Evolutionary conservation across 495 filamentous ascomycete genomes (phyloP).

Genomic region (Aspergillus sparsus): DNA sequence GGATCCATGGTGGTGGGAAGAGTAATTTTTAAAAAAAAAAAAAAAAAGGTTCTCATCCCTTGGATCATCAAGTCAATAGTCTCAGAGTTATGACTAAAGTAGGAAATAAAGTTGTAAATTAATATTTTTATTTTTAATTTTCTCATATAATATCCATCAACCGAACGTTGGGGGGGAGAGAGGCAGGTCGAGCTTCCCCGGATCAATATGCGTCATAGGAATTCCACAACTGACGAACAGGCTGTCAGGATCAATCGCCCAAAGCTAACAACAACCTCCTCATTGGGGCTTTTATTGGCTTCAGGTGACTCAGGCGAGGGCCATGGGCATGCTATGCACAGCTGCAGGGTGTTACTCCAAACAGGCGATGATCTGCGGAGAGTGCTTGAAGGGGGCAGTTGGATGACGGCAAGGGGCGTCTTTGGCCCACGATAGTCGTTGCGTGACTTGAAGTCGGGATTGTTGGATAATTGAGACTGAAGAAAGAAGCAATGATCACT

Average conservation of each 20-base stretch:
- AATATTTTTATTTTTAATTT: not conserved
- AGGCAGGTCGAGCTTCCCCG: slow-evolving; percentile 24
- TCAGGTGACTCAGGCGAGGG: not conserved
- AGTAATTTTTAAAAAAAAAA: no score
- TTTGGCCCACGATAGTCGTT: not conserved
- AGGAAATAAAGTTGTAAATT: not conserved
- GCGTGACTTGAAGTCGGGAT: slow-evolving; percentile 3
- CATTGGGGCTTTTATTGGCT: not conserved
- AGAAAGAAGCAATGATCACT: not conserved
- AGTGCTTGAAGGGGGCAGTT: not conserved
- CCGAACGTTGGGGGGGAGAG: not conserved
- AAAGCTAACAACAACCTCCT: not conserved
- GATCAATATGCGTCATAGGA: slow-evolving; percentile 33
- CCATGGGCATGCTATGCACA: not conserved
- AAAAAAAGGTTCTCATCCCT: not conserved
- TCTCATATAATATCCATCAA: no score
- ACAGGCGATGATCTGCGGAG: not conserved
- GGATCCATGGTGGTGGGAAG: not conserved
- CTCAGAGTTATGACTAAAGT: not conserved
- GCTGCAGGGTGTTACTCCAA: slow-evolving; percentile 6
- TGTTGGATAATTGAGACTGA: not conserved
- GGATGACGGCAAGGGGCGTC: not conserved
- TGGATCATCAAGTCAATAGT: not conserved
- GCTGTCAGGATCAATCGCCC: not conserved
- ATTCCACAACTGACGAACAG: not conserved